phyloP scores from a whole-genome alignment of 2,329 filamentous ascomycete genomes.

The Raffaelea ambrosiae region DNA sequence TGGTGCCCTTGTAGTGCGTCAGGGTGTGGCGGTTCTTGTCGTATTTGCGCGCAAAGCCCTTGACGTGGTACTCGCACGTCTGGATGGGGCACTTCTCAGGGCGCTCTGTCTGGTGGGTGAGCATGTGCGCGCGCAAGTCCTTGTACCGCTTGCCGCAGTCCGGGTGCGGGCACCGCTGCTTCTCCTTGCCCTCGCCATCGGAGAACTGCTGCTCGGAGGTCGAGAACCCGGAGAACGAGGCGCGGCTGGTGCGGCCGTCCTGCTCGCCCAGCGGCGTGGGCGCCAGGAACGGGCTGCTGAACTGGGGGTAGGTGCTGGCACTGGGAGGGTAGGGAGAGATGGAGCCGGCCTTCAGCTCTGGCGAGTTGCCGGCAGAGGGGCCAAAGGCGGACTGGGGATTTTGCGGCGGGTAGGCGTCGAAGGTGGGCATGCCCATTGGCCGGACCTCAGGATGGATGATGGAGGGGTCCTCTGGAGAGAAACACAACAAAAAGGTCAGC shows the following conservation, averaged over 20 bases:
- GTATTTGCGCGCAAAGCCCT: constrained; percentile 91
- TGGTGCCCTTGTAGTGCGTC: constrained; percentile 94
- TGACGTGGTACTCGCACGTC: constrained; percentile 84
- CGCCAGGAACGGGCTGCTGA: constrained; percentile 33
- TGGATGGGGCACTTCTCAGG: constrained; percentile 92
- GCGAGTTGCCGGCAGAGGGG: constrained; percentile 54
- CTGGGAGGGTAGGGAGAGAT: constrained; percentile 44
- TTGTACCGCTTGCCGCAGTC: constrained; percentile 84
- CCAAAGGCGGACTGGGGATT: constrained; percentile 34
- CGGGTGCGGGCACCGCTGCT: constrained; percentile 67
- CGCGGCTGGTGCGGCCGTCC: constrained; percentile 58
- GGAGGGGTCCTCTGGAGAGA: constrained; percentile 38
- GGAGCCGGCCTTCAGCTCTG: constrained; percentile 37
- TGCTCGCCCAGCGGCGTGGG: constrained; percentile 32
- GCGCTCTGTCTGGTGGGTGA: constrained; percentile 84
- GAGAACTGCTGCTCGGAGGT: constrained; percentile 53
- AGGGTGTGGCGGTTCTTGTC: constrained; percentile 93
- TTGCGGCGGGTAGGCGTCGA: constrained; percentile 40
- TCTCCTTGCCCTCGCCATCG: constrained; percentile 57
- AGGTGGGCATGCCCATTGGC: constrained; percentile 39
- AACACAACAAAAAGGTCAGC: constrained; percentile 2
- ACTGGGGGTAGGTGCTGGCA: constrained; percentile 24
- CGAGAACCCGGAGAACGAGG: constrained; percentile 50
- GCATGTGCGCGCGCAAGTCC: constrained; percentile 87
- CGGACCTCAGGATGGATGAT: constrained; percentile 48